Percentiles rank a stretch among this genome's conserved stretches.
These are phyloP conservation scores for Globisporangium nodosum DNA, from an alignment of 352 stramenopile species.

Conservation along the genomic window DNA sequence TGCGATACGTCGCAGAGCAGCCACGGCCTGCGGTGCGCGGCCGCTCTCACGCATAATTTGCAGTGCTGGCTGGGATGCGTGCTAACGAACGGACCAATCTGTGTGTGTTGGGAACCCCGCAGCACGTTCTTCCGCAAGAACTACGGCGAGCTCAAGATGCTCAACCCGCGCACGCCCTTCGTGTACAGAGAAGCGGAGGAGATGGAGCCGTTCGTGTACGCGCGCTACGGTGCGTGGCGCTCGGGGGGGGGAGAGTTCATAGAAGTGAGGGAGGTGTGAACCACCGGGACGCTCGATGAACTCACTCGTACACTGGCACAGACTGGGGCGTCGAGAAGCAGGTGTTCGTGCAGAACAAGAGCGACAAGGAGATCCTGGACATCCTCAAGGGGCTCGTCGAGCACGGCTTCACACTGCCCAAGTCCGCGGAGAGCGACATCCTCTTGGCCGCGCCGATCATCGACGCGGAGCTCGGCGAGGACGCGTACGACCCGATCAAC, in stretches of 20 bases:
- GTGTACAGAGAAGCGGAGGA: slow-evolving; percentile 85
- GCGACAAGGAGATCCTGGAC: slow-evolving; percentile 71
- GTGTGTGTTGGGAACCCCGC: slow-evolving; percentile 1
- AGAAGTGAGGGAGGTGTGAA: neutral
- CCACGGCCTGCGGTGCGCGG: slow-evolving; percentile 60
- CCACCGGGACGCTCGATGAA: neutral
- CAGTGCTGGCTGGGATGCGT: neutral
- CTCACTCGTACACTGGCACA: slow-evolving; percentile 5
- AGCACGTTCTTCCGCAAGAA: slow-evolving; percentile 86
- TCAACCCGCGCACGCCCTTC: slow-evolving; percentile 79
- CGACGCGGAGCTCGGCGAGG: slow-evolving; percentile 55
- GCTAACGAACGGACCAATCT: neutral
- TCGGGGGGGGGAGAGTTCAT: neutral
- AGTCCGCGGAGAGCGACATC: slow-evolving; percentile 84
- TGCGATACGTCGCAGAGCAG: slow-evolving; percentile 85
- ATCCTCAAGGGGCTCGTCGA: slow-evolving; percentile 75
- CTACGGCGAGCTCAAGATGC: slow-evolving; percentile 86
- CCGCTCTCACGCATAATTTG: no score
- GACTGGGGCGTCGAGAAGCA: slow-evolving; percentile 85
- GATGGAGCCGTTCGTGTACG: slow-evolving; percentile 87
- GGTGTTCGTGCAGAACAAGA: slow-evolving; percentile 80
- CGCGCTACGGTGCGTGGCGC: slow-evolving; percentile 46
- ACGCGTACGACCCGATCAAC: slow-evolving; percentile 77
- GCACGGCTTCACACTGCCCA: slow-evolving; percentile 64
- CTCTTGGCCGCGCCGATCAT: slow-evolving; percentile 70